A percentile compares a stretch with the other conserved stretches of the same genome.
These are phyloP conservation scores for Oryza coarctata DNA, from an alignment of 176 grass and related monocot genomes.

Conservation along the genomic window DNA sequence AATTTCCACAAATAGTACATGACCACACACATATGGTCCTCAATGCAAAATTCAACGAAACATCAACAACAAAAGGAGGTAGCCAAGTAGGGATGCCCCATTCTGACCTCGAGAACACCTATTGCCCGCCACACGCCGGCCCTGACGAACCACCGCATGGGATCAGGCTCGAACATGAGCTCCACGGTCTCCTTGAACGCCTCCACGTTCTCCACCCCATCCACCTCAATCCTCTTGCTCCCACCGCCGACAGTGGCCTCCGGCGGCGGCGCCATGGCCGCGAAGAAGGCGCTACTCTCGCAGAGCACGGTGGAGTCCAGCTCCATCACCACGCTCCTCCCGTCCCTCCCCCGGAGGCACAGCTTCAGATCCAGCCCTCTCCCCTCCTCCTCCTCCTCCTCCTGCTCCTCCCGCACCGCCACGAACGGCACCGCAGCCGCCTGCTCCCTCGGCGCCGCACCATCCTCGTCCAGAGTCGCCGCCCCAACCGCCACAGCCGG, in stretches of 20 bases:
- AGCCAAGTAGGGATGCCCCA: neutral
- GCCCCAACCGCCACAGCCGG: neutral
- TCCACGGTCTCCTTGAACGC: conserved; percentile 70
- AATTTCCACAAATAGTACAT: neutral
- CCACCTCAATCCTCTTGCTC: conserved; percentile 51
- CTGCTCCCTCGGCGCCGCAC: neutral
- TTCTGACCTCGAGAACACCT: conserved; percentile 72
- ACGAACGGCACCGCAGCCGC: conserved; percentile 33
- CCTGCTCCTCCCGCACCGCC: conserved; percentile 35
- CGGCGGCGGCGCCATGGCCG: conserved; percentile 48
- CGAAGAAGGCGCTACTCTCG: conserved; percentile 70
- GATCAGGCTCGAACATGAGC: conserved; percentile 68
- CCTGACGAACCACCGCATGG: conserved; percentile 50
- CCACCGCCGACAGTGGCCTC: neutral
- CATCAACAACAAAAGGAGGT: neutral
- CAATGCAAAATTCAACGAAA: neutral
- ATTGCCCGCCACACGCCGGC: conserved; percentile 69
- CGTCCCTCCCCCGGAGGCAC: conserved; percentile 61
- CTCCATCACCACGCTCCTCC: conserved; percentile 59
- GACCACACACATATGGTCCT: neutral
- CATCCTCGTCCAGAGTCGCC: neutral
- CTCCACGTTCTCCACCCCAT: conserved; percentile 69
- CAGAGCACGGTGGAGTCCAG: conserved; percentile 68
- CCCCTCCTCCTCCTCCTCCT: conserved; percentile 12
- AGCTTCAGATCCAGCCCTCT: conserved; percentile 63